Percentiles rank a stretch among this genome's conserved stretches.
phyloP scores from a whole-genome alignment of 768 basidiomycete genomes.

The Lactifluus hygrophoroides region DNA sequence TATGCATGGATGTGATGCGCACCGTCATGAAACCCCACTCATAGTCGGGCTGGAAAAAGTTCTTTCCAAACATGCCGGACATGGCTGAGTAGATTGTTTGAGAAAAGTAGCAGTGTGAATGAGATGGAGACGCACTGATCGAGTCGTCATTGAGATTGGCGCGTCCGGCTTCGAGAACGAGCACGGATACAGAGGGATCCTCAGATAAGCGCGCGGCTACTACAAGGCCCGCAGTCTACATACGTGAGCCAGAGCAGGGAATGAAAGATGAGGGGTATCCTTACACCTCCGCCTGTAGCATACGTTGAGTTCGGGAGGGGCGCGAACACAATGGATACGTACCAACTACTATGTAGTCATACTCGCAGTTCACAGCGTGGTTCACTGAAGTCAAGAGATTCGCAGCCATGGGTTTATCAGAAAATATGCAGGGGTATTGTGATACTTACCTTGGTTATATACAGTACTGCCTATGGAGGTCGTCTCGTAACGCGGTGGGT shows the following conservation, averaged over 20 bases:
- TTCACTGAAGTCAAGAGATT: neutral
- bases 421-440: neutral
- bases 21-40: slow-evolving; percentile 21
- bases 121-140: neutral
- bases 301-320: neutral
- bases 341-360: slow-evolving; percentile 10
- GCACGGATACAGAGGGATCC: slow-evolving; percentile 20
- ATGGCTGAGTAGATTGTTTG: neutral
- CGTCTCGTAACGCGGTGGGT: no score
- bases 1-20: neutral
- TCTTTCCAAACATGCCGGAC: slow-evolving; percentile 14
- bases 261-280: no score
- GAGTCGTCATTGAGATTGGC: slow-evolving; percentile 16
- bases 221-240: slow-evolving; percentile 22
- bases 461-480: no score
- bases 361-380: slow-evolving; percentile 2
- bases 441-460: no score
- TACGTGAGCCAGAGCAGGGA: no score
- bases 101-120: neutral
- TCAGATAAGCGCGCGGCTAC: slow-evolving; percentile 23
- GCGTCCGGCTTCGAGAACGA: slow-evolving; percentile 25
- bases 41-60: slow-evolving; percentile 16
- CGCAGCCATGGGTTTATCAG: neutral
- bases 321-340: neutral
- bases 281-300: slow-evolving; percentile 1